Base-by-base conservation (phyloP, 208 protist species). In the Phytomonas francai region DNA sequence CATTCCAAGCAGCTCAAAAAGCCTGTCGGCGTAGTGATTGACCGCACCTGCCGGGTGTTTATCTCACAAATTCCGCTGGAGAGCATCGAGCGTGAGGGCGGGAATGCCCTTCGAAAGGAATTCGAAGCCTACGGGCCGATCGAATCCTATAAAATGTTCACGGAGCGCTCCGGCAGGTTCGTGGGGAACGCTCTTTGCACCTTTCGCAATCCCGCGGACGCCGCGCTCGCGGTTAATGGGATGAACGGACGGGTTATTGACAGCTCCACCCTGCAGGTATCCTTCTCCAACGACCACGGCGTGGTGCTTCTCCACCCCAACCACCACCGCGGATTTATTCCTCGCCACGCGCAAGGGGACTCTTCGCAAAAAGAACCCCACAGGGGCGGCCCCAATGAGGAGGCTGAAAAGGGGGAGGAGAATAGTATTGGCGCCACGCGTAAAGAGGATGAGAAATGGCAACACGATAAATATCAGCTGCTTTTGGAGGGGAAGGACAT, bases 181-280 rank as follows among this genome's bases (percentile, higher is more conserved):
- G 77, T 85, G 33, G 90, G 90, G 49, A 91, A 74, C 64, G 87
- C 88, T 7, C 66, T 96, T 3, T 92, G 85, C 73, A 96, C 90
- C 22, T 96, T 89, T 72, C 87, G 87, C 74, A 95, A 92, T 72
- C 85, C 90, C 16, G 90, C 90, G n/a, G 90, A 95, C 61, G 90
- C 90, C 32, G 81, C 78, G 49, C 70, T 76, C 61, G 87, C 87
- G 14, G 69, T 93, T 19, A 73, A 82, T 30, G 70, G 78, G 34
- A 92, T 95, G 90, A 81, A 95, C 70, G 84, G 76, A n/a, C 74
- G 74, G 30, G 60, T 72, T 51, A 64, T 95, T 49, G 90, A 93
- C 12, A 79, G 79, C 49, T 73, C 76, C 7, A 73, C 78, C 28
- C 77, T 95, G 57, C 83, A 87, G 63, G 90, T 92, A 3, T 78